Evolutionary conservation across 164 flowering plant genomes (phyloP).

Genomic region (Warburgia ugandensis): DNA sequence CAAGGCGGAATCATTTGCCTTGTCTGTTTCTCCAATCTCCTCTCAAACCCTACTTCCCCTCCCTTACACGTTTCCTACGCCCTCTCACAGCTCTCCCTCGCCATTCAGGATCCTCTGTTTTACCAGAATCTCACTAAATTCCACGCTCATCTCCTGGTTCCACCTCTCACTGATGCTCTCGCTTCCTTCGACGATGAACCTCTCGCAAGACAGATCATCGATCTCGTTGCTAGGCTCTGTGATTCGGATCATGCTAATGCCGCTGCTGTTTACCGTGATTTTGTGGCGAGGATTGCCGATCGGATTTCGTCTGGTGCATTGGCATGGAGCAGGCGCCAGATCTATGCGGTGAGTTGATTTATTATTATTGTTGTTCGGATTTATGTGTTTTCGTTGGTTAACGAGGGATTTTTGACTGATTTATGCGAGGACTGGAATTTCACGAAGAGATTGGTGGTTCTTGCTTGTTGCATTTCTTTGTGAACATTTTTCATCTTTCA

Average conservation of each 20-base stretch:
- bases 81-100: slow-evolving; percentile 72
- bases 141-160: slow-evolving; percentile 59
- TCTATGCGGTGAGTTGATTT: slow-evolving; percentile 36
- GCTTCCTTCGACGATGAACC: slow-evolving; percentile 48
- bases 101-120: slow-evolving; percentile 51
- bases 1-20: slow-evolving; percentile 78
- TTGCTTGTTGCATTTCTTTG: too few species aligned
- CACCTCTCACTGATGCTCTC: slow-evolving; percentile 57
- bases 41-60: slow-evolving; percentile 57
- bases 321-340: slow-evolving; percentile 65
- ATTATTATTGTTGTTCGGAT: not conserved
- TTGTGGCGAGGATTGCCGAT: slow-evolving; percentile 46
- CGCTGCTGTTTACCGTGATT: slow-evolving; percentile 22
- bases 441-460: too few species aligned
- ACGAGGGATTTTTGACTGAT: not conserved
- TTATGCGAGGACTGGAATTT: not conserved
- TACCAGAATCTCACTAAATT: slow-evolving; percentile 34
- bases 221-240: slow-evolving; percentile 37
- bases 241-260: slow-evolving; percentile 15
- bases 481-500: too few species aligned
- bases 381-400: too few species aligned
- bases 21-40: slow-evolving; percentile 70
- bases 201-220: slow-evolving; percentile 48
- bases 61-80: slow-evolving; percentile 81
- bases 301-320: slow-evolving; percentile 38